phyloP scores from a whole-genome alignment of 2,329 filamentous ascomycete species.

The Trichothecium roseum region DNA sequence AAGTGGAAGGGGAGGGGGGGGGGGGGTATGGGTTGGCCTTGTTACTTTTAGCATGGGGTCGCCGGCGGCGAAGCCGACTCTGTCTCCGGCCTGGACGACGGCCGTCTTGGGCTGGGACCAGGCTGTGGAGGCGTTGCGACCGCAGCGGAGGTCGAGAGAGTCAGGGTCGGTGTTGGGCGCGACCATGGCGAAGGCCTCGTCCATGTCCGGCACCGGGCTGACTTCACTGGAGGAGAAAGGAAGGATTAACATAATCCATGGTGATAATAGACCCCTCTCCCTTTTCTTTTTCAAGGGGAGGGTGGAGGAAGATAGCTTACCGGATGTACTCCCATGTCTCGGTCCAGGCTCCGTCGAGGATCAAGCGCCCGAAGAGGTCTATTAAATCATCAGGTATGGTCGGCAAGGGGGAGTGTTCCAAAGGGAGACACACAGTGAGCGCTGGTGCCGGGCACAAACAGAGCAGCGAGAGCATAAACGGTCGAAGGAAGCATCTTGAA shows the following conservation, averaged over 20 bases:
- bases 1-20: background rate
- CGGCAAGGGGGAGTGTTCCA: too few relatives aligned
- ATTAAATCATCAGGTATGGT: too few relatives aligned
- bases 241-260: too few relatives aligned
- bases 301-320: too few relatives aligned
- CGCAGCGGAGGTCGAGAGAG: conserved; percentile 4
- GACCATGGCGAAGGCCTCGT: background rate
- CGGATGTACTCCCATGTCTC: conserved; percentile 6
- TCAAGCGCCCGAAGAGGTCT: conserved; percentile 6
- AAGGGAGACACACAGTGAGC: too few relatives aligned
- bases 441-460: too few relatives aligned
- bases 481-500: too few relatives aligned
- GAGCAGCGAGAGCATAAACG: too few relatives aligned
- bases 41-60: background rate
- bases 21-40: background rate
- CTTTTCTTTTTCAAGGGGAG: too few relatives aligned
- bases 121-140: conserved; percentile 3
- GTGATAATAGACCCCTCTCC: too few relatives aligned
- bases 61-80: conserved; percentile 3
- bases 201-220: background rate
- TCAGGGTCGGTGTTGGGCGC: conserved; percentile 1
- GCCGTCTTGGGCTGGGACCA: conserved; percentile 4
- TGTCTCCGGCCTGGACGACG: conserved; percentile 3
- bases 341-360: conserved; percentile 3
- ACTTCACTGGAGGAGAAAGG: too few relatives aligned